These are phyloP conservation scores for Lolium perenne DNA, from an alignment of 176 grass and related monocot species.

Conservation along the genomic window DNA sequence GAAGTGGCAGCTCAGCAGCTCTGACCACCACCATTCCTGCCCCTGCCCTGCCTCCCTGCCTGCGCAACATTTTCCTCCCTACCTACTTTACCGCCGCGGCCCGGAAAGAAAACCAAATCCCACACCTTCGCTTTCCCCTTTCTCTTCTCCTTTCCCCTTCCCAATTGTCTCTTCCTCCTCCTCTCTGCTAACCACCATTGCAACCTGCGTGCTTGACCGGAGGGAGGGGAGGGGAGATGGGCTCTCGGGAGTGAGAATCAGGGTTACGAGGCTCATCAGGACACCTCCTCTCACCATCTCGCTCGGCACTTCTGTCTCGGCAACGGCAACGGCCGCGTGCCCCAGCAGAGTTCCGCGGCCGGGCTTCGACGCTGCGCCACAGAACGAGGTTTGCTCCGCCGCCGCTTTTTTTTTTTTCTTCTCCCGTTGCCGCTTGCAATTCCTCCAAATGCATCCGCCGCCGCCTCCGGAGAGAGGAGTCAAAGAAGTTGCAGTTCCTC, in stretches of 20 bases:
- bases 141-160: neutral
- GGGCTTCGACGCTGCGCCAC: neutral
- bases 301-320: neutral
- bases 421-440: neutral
- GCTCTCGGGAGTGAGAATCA: constrained; percentile 45
- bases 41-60: too few relatives aligned
- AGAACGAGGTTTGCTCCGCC: neutral
- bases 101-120: constrained; percentile 37
- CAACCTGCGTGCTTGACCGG: neutral
- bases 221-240: neutral
- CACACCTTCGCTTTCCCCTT: constrained; percentile 36
- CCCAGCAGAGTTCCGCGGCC: neutral
- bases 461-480: neutral
- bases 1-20: constrained; percentile 33
- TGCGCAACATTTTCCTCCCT: constrained; percentile 26
- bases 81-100: constrained; percentile 16
- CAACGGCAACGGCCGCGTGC: neutral
- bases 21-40: constrained; percentile 30
- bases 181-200: constrained; percentile 4
- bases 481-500: neutral
- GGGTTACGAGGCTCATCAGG: constrained; percentile 15
- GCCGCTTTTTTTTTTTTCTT: too few relatives aligned
- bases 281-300: neutral
- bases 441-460: neutral
- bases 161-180: constrained; percentile 42